Base-by-base conservation (phyloP, 371 early-diverging fungal genomes). In the Lichtheimia ornata region DNA sequence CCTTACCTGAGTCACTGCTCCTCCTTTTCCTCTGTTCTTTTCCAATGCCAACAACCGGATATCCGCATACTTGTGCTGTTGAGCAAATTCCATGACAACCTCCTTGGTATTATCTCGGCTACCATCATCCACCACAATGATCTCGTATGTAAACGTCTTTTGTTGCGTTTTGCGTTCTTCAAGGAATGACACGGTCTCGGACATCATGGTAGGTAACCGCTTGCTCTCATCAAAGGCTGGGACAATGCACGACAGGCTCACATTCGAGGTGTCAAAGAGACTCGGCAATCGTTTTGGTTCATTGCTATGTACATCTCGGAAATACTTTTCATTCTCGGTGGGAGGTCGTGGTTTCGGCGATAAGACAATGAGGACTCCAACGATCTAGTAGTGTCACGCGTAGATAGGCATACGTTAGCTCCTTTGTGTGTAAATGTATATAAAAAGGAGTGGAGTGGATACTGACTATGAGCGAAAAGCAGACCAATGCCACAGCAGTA, bases 1-100 rank as follows among this genome's bases (percentile, higher is more conserved):
- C 6, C 49, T 55, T 77, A 92, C 93, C 89, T 94, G 92, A 35
- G 92, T 92, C 14, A 96, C 94, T 20, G 96, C 94, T 0, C 96
- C 96, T 50, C 98, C 98, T 72, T 97, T 97, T 44, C 97, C 96
- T 55, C 95, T 72, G 76, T 97, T 97, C 65, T 81, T 86, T 53
- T 87, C 89, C 58, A 94, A 78, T 40, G 74, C 88, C 56, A 97
- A 54, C 6, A 93, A 85, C n/a, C 89, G 84, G 35, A 97, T 74
- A 65, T 89, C 85, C 18, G 69, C 71, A 4, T 82, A 60, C 1
- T 65, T 55, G 47, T 83, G 71, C 55, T 80, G 63, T 53, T 84
- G 77, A 4, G 94, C 92, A 68, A 86, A 82, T 25, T 84, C 72
- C 27, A 88, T 62, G 0, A 91, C 94, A 4, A 88, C 80, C 12